Evolutionary conservation across 2,329 filamentous ascomycete genomes (phyloP), one percentile per base, ranked within the genome.

Genomic region (Coniosporium tulheliwenetii): DNA sequence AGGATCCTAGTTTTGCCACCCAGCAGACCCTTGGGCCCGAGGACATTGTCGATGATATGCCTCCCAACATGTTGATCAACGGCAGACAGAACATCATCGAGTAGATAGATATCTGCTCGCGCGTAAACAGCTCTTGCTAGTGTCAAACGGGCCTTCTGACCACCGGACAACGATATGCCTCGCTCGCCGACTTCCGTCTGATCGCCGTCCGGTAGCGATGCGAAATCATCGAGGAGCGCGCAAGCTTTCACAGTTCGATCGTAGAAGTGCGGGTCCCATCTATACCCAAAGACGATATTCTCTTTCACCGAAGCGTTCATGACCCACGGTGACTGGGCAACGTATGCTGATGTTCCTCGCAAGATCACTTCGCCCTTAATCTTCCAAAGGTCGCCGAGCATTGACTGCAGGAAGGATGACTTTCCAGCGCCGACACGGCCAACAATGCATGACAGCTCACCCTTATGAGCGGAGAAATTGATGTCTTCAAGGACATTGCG

Each of bases 41-140:
- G 75, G 1, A 98, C 91, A 46, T 91, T 85, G 56, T 96, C 83
- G 52, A 95, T 95, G 43, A 98, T 73, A 62, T 98, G 91, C 47
- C 85, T 75, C 39, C 91, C 91, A 44, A 98, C 91, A 55, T 98
- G 91, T 48, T 93, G 89, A 62, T 98, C 91, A n/a, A 98, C 91
- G 1, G 93, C 91, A 12, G 89, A 96, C 9, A 98, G 70, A 45
- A 87, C 83, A 57, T 98, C 91, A 50, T 98, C 91, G 9, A 98
- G 70, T 10, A 98, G 70, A 55, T 96, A 96, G 39, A 98, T 77
- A 57, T 98, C 93, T n/a, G 91, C 86, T 50, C 91, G 76, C 39
- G 93, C 87, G 56, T 98, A 98, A 1, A 98, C 91, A 29, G 93
- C 89, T 57, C 91, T 77, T 34, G 91, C 91, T 41, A 98, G 70